Conservation (phyloP, 306 rosid species). For the Luffa aegyptiaca region DNA sequence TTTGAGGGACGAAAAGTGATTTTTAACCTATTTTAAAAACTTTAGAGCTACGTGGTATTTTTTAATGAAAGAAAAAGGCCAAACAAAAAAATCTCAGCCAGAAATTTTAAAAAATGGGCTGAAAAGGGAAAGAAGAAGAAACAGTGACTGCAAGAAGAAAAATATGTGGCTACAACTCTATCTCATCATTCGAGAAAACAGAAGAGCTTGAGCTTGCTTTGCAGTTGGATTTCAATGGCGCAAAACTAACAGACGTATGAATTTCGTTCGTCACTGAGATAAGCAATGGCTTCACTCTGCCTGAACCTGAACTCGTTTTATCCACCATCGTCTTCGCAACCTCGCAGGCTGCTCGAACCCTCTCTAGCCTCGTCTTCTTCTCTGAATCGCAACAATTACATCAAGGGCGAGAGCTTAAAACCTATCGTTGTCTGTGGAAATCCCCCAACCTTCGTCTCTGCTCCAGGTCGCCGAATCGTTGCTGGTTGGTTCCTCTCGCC, state of each 20-base stretch:
- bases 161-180: not conserved
- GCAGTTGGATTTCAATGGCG: not conserved
- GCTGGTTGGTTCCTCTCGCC: slow-evolving; percentile 52
- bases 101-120: not conserved
- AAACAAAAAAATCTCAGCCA: not conserved
- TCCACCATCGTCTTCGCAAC: slow-evolving; percentile 38
- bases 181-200: not conserved
- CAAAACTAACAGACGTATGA: not conserved
- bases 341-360: slow-evolving; percentile 34
- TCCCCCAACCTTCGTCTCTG: slow-evolving; percentile 87
- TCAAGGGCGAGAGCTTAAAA: slow-evolving; percentile 23
- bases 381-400: slow-evolving; percentile 21
- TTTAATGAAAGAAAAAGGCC: not conserved
- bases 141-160: not conserved
- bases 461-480: slow-evolving; percentile 85
- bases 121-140: too few species aligned
- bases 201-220: not conserved
- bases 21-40: too few species aligned
- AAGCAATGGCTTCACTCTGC: slow-evolving; percentile 57
- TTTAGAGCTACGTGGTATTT: too few species aligned
- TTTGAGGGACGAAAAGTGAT: too few species aligned
- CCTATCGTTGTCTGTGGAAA: slow-evolving; percentile 74
- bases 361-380: slow-evolving; percentile 26
- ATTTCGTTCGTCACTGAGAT: not conserved
- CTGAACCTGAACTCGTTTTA: slow-evolving; percentile 50